Conservation (phyloP, 1,139 yeast species). For the Entelexis paramagnoliae region DNA sequence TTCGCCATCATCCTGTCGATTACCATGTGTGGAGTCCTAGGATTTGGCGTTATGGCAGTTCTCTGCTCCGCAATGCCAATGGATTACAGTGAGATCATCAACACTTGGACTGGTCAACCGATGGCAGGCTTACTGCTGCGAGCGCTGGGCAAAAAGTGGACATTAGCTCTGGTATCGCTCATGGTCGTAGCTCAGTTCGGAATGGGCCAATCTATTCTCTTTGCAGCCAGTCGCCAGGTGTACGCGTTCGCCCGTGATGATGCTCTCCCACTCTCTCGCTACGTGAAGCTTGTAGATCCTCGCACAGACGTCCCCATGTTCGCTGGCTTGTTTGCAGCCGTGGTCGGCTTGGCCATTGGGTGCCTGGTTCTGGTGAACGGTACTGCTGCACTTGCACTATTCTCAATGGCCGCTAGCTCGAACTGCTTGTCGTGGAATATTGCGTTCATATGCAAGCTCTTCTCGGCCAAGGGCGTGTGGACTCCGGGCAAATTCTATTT, state of each 20-base stretch:
- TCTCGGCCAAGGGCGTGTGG: background rate
- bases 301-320: slow-evolving; percentile 45
- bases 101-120: slow-evolving; percentile 39
- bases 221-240: slow-evolving; percentile 78
- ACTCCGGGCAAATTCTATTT: slow-evolving; percentile 33
- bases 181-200: slow-evolving; percentile 34
- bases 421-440: slow-evolving; percentile 46
- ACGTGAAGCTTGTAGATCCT: slow-evolving; percentile 35
- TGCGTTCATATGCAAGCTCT: slow-evolving; percentile 33
- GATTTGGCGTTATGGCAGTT: slow-evolving; percentile 40
- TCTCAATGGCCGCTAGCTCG: slow-evolving; percentile 47
- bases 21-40: slow-evolving; percentile 50
- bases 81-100: slow-evolving; percentile 42
- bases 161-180: slow-evolving; percentile 32
- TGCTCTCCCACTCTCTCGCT: slow-evolving; percentile 55
- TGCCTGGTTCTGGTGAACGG: background rate
- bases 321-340: slow-evolving; percentile 34
- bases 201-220: slow-evolving; percentile 57
- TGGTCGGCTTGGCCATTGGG: background rate
- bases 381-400: background rate
- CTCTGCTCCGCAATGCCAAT: slow-evolving; percentile 33
- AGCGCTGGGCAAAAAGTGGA: slow-evolving; percentile 59
- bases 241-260: slow-evolving; percentile 88
- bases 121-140: slow-evolving; percentile 56
- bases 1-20: slow-evolving; percentile 51